phyloP scores from a whole-genome alignment of 2,329 filamentous ascomycete genomes.

The Colletotrichum shisoi region DNA sequence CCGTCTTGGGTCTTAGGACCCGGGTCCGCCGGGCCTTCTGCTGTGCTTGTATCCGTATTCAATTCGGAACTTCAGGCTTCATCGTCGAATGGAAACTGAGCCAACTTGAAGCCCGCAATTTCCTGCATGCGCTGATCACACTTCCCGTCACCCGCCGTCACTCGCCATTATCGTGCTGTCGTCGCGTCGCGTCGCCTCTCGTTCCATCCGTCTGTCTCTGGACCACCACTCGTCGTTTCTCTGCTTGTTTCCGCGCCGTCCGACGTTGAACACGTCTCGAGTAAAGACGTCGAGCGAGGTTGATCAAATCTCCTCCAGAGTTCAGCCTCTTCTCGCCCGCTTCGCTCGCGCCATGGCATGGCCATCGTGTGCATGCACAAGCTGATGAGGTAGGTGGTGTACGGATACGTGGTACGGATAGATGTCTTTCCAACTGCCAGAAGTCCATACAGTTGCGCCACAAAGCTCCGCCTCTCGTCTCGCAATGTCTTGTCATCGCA shows the following conservation, averaged over 20 bases:
- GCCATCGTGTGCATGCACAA: not conserved
- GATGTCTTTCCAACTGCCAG: not conserved
- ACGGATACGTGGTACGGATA: too few relatives aligned
- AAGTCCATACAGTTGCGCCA: not conserved
- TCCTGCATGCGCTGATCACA: slow-evolving; percentile 37
- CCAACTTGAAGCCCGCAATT: slow-evolving; percentile 35
- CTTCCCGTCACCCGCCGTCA: slow-evolving; percentile 22
- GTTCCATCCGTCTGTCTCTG: not conserved
- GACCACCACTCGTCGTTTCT: not conserved
- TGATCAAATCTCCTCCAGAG: not conserved
- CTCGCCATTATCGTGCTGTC: slow-evolving; percentile 13
- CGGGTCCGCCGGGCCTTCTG: not conserved
- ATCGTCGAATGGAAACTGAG: slow-evolving; percentile 31
- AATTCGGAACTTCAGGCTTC: not conserved
- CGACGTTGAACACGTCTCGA: slow-evolving; percentile 1
- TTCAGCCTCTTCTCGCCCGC: not conserved
- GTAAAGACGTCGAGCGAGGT: not conserved
- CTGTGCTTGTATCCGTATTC: not conserved
- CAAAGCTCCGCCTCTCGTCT: slow-evolving; percentile 12
- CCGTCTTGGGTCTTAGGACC: slow-evolving; percentile 3
- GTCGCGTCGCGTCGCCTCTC: not conserved
- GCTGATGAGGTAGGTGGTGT: too few relatives aligned
- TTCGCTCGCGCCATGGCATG: not conserved
- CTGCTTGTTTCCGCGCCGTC: not conserved
- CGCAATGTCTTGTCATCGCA: slow-evolving; percentile 11